phyloP scores from a whole-genome alignment of 768 basidiomycete species.

The Lentinula sp. region DNA sequence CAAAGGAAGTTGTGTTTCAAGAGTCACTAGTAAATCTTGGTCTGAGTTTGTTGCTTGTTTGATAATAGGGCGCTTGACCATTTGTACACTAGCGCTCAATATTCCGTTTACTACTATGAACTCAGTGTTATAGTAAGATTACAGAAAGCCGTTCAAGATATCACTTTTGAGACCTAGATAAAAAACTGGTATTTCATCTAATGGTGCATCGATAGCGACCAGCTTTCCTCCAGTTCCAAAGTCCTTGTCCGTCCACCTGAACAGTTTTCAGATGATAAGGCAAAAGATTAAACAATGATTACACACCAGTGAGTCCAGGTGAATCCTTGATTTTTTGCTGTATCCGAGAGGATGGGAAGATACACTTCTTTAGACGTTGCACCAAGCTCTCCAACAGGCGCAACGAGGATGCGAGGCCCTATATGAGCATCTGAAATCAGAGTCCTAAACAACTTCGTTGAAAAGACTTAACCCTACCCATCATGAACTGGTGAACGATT shows the following conservation, averaged over 20 bases:
- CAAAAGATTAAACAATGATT: neutral
- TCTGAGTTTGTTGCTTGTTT: neutral
- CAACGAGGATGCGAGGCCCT: constrained; percentile 24
- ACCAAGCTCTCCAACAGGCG: constrained; percentile 24
- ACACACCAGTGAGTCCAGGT: constrained; percentile 16
- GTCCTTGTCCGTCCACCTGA: constrained; percentile 26
- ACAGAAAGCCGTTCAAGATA: constrained; percentile 17
- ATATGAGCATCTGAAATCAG: neutral
- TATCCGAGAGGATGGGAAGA: constrained; percentile 2
- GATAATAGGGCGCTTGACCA: neutral
- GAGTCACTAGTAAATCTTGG: too few species aligned
- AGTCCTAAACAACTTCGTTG: neutral
- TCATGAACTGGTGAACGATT: constrained; percentile 27
- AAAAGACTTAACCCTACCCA: constrained; percentile 16
- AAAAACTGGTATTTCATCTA: constrained; percentile 28
- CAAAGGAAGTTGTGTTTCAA: neutral
- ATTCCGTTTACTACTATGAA: neutral
- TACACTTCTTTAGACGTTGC: constrained; percentile 23
- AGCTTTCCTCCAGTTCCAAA: constrained; percentile 21
- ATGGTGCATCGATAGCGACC: constrained; percentile 22
- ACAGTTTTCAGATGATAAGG: neutral
- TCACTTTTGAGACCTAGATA: constrained; percentile 23
- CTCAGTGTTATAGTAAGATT: neutral
- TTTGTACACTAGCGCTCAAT: neutral
- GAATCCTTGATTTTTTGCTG: neutral